phyloP scores from a whole-genome alignment of 2,329 filamentous ascomycete species.

The Pseudogymnoascus sp. region DNA sequence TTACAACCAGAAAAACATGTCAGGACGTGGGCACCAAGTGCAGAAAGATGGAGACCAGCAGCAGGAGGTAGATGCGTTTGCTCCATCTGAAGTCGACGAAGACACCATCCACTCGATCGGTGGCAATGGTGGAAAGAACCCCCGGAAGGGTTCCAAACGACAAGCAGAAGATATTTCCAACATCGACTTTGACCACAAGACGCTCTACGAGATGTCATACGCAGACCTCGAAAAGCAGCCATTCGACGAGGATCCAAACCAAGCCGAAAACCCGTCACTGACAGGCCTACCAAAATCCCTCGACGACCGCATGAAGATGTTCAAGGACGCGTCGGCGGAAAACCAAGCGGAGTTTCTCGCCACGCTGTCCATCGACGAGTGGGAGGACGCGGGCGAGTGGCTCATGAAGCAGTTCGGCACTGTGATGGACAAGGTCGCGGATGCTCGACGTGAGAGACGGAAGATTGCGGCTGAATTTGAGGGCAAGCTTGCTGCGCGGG shows the following conservation, averaged over 20 bases:
- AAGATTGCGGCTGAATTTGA: conserved; percentile 24
- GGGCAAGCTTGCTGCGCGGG: conserved; percentile 24
- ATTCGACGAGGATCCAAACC: background rate
- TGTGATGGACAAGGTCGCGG: conserved; percentile 22
- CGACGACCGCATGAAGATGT: conserved; percentile 19
- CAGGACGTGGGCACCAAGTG: background rate
- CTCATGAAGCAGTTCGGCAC: conserved; percentile 26
- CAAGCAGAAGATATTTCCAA: background rate
- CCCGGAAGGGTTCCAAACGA: background rate
- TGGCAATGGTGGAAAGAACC: background rate
- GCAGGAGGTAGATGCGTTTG: background rate
- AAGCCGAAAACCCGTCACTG: background rate
- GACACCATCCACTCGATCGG: background rate
- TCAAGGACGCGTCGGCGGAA: background rate
- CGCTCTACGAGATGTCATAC: background rate
- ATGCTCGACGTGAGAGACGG: conserved; percentile 26
- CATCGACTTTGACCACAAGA: background rate
- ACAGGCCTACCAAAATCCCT: conserved; percentile 9
- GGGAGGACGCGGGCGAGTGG: conserved; percentile 30
- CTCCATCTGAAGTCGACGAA: background rate
- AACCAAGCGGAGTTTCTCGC: conserved; percentile 21
- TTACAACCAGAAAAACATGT: background rate
- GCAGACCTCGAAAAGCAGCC: background rate
- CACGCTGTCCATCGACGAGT: conserved; percentile 25
- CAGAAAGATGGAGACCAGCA: background rate